Conservation (phyloP, 2,329 filamentous ascomycete species). For the Teratosphaeria pseudoeucalypti region DNA sequence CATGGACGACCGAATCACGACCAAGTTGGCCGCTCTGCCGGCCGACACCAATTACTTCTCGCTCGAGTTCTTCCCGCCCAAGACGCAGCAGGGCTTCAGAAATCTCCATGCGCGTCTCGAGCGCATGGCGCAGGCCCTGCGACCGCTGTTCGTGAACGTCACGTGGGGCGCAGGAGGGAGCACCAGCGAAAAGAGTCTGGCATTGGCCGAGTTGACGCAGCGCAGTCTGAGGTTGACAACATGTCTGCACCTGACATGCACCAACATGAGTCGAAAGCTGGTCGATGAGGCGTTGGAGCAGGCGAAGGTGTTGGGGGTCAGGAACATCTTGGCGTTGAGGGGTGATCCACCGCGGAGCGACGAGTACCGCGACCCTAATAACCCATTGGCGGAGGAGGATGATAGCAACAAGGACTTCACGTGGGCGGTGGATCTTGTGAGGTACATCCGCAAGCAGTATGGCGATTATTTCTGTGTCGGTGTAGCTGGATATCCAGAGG, state of each 20-base stretch:
- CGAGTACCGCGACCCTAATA: slow-evolving; percentile 65
- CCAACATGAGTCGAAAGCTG: slow-evolving; percentile 82
- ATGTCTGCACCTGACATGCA: slow-evolving; percentile 92
- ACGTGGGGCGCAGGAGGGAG: slow-evolving; percentile 96
- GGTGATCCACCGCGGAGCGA: slow-evolving; percentile 84
- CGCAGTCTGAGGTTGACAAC: slow-evolving; percentile 85
- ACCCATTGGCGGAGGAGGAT: slow-evolving; percentile 46
- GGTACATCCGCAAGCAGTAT: slow-evolving; percentile 74
- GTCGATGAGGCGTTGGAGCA: slow-evolving; percentile 85
- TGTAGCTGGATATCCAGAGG: slow-evolving; percentile 89
- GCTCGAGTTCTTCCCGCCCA: slow-evolving; percentile 97
- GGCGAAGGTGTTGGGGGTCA: slow-evolving; percentile 78
- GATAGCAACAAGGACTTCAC: slow-evolving; percentile 66
- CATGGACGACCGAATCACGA: slow-evolving; percentile 51
- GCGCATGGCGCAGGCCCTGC: slow-evolving; percentile 85
- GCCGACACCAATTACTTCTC: slow-evolving; percentile 80
- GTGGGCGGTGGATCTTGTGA: slow-evolving; percentile 81
- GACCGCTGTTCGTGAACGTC: slow-evolving; percentile 89
- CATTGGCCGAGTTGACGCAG: slow-evolving; percentile 91
- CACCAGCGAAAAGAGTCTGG: slow-evolving; percentile 80
- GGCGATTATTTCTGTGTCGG: slow-evolving; percentile 95
- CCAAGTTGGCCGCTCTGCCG: slow-evolving; percentile 87
- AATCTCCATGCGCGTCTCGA: slow-evolving; percentile 89
- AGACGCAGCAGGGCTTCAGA: slow-evolving; percentile 88
- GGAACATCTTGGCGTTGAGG: slow-evolving; percentile 85